Conservation (phyloP, 2,329 filamentous ascomycete genomes). For the Colletotrichum chlorophyti region DNA sequence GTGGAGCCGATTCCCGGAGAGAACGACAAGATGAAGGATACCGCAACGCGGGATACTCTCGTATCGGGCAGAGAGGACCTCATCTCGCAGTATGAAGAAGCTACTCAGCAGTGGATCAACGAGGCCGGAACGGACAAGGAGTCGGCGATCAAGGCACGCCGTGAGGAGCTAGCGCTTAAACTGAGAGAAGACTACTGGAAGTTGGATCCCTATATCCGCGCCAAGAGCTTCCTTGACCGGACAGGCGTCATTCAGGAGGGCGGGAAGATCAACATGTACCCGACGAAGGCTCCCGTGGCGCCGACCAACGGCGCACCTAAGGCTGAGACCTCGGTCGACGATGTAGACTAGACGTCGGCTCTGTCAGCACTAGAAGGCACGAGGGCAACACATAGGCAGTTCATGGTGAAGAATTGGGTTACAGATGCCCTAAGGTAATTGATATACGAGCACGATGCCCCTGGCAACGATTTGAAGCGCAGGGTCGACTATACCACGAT, state of each 20-base stretch:
- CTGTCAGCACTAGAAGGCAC: background rate
- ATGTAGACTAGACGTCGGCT: constrained; percentile 49
- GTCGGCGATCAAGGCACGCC: constrained; percentile 58
- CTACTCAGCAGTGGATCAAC: constrained; percentile 78
- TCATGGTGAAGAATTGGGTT: background rate
- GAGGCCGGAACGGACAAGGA: constrained; percentile 53
- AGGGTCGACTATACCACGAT: background rate
- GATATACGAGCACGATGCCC: constrained; percentile 26
- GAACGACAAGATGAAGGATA: constrained; percentile 76
- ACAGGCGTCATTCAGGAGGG: constrained; percentile 72
- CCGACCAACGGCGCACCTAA: constrained; percentile 32
- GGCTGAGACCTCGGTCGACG: constrained; percentile 48
- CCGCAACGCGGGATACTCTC: constrained; percentile 67
- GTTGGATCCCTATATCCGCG: constrained; percentile 85
- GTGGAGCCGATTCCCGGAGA: constrained; percentile 78
- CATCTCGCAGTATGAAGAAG: constrained; percentile 76
- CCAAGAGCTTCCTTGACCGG: constrained; percentile 85
- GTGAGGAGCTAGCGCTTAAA: constrained; percentile 66
- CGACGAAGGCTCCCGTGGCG: constrained; percentile 34
- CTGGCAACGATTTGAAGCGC: background rate
- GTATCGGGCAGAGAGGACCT: constrained; percentile 68
- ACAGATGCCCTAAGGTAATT: background rate
- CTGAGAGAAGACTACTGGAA: constrained; percentile 84
- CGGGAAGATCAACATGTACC: constrained; percentile 77
- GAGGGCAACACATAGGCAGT: background rate